A percentile compares a stretch with the other conserved stretches of the same genome.
phyloP scores from a whole-genome alignment of 805 yeast species.

The Hemisphaericaspora nanyangensis region DNA sequence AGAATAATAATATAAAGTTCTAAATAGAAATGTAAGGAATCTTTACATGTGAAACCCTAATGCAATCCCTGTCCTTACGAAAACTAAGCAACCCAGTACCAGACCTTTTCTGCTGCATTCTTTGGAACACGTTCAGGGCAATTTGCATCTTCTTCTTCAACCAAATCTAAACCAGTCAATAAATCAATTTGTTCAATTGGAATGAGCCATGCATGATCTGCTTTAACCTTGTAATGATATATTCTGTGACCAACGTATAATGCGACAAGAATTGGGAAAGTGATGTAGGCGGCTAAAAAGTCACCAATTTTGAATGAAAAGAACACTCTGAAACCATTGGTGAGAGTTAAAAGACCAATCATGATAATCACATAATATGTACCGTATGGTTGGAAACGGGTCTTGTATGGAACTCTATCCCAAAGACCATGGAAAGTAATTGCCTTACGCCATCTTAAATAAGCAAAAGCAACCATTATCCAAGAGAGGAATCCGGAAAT shows the following conservation, averaged over 20 bases:
- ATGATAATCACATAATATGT: conserved; percentile 51
- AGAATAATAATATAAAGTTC: too few species aligned
- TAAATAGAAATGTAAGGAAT: too few species aligned
- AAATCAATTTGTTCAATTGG: conserved; percentile 61
- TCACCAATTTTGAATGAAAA: conserved; percentile 53
- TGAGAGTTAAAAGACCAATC: conserved; percentile 51
- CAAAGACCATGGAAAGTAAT: conserved; percentile 47
- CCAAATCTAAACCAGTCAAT: conserved; percentile 54
- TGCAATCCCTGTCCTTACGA: too few species aligned
- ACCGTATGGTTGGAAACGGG: conserved; percentile 54
- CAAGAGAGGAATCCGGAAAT: conserved; percentile 66
- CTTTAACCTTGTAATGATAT: conserved; percentile 31
- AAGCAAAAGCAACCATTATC: conserved; percentile 51
- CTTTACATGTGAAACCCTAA: too few species aligned
- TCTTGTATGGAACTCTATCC: conserved; percentile 56
- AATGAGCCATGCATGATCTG: conserved; percentile 34
- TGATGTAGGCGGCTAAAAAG: conserved; percentile 70
- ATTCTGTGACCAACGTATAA: conserved; percentile 58
- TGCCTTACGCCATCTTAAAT: conserved; percentile 64
- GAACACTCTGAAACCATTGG: conserved; percentile 74
- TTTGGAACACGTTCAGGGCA: conserved; percentile 35
- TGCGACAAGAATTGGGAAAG: conserved; percentile 52
- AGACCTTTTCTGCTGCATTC: conserved; percentile 40
- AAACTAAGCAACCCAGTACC: conserved; percentile 51
- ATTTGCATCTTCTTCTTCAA: conserved; percentile 49